Conservation (phyloP, 139 green algal species). For the Chlamydomonas asymmetrica region DNA sequence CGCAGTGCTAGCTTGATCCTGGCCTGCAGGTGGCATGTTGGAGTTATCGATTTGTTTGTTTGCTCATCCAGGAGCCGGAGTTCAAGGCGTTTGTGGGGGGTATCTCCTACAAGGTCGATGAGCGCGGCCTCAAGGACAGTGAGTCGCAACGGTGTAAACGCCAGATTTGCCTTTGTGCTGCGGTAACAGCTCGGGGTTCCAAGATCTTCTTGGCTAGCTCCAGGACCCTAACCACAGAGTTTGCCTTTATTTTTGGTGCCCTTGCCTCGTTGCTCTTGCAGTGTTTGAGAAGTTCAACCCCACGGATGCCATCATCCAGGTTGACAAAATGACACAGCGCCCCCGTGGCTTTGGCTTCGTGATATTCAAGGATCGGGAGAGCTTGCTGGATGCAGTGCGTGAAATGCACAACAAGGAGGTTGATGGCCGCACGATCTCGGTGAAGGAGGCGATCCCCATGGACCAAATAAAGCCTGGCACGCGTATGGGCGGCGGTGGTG, state of each 20-base stretch:
- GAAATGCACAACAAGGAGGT: conserved; percentile 77
- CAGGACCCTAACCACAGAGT: not conserved
- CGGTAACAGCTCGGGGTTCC: too few relatives aligned
- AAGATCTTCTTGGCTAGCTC: not conserved
- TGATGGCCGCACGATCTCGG: conserved; percentile 74
- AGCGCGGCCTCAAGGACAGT: conserved; percentile 59
- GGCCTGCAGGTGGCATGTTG: too few relatives aligned
- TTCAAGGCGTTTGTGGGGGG: conserved; percentile 68
- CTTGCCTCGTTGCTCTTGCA: conserved; percentile 29
- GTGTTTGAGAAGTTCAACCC: conserved; percentile 57
- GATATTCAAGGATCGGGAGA: conserved; percentile 65
- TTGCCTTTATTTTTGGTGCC: not conserved
- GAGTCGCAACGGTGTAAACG: too few relatives aligned
- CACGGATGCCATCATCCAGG: conserved; percentile 52
- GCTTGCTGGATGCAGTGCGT: conserved; percentile 65
- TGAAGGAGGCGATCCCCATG: conserved; percentile 73
- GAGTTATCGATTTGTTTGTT: too few relatives aligned
- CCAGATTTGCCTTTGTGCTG: too few relatives aligned
- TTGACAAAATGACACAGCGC: conserved; percentile 62
- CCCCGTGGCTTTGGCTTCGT: conserved; percentile 88
- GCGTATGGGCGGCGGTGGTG: conserved; percentile 31
- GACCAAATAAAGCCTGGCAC: conserved; percentile 69
- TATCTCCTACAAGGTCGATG: conserved; percentile 62
- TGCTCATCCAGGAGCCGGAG: conserved; percentile 12
- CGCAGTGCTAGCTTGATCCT: too few relatives aligned